These are phyloP conservation scores for Penicillium longicatenatum DNA, from an alignment of 495 filamentous ascomycete species.

Conservation along the genomic window DNA sequence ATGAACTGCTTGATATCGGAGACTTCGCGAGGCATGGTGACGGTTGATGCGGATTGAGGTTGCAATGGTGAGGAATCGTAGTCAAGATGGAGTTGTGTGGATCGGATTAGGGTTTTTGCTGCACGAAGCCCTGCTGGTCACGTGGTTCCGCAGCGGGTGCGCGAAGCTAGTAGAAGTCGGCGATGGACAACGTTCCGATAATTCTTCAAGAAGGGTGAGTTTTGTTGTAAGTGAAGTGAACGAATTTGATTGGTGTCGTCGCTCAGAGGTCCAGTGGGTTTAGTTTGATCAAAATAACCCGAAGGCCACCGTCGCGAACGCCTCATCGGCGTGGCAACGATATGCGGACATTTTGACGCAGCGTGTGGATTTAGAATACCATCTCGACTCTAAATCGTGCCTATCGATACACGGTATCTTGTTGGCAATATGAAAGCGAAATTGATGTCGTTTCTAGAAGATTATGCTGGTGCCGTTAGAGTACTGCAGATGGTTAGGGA, in stretches of 20 bases:
- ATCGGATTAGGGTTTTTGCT: slow-evolving; percentile 37
- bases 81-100: slow-evolving; percentile 29
- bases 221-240: not conserved
- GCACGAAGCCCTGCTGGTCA: slow-evolving; percentile 27
- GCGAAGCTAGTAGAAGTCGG: slow-evolving; percentile 8
- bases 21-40: slow-evolving; percentile 94
- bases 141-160: slow-evolving; percentile 5
- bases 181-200: slow-evolving; percentile 2
- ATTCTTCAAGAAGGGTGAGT: not conserved
- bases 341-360: no score
- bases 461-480: slow-evolving; percentile 5
- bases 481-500: not conserved
- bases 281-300: not conserved
- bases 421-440: slow-evolving; percentile 18
- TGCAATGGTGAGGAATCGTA: slow-evolving; percentile 20
- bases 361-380: not conserved
- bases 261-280: not conserved
- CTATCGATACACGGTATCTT: slow-evolving; percentile 6
- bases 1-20: slow-evolving; percentile 99
- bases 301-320: slow-evolving; percentile 10
- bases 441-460: slow-evolving; percentile 22
- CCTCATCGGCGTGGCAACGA: slow-evolving; percentile 5
- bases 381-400: slow-evolving; percentile 12
- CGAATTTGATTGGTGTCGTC: not conserved
- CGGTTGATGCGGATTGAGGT: slow-evolving; percentile 31